phyloP scores from a whole-genome alignment of 192 early-diverging fungal species.

The Phycomyces nitens region DNA sequence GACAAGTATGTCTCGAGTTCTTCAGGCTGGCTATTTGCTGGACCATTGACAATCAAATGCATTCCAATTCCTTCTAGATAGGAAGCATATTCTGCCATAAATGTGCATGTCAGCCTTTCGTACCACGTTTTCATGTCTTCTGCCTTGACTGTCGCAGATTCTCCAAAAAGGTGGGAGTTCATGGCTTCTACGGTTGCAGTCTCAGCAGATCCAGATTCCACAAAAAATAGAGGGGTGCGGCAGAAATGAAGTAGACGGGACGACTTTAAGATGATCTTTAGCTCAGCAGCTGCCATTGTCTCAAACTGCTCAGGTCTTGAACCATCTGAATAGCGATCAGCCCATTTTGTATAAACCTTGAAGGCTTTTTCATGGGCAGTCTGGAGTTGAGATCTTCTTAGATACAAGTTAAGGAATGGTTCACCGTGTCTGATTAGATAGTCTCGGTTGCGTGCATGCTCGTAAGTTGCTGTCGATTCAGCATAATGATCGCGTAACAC shows the following conservation, averaged over 20 bases:
- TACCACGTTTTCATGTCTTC: slow-evolving; percentile 45
- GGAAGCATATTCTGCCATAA: slow-evolving; percentile 54
- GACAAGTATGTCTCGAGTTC: slow-evolving; percentile 41
- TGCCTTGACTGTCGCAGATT: slow-evolving; percentile 3
- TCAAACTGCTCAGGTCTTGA: slow-evolving; percentile 33
- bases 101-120: slow-evolving; percentile 38
- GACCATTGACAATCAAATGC: slow-evolving; percentile 52
- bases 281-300: slow-evolving; percentile 45
- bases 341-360: slow-evolving; percentile 56
- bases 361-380: slow-evolving; percentile 54
- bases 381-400: slow-evolving; percentile 42
- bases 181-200: not conserved
- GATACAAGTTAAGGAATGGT: slow-evolving; percentile 49
- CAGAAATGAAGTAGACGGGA: slow-evolving; percentile 59
- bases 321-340: slow-evolving; percentile 37
- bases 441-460: slow-evolving; percentile 36
- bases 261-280: slow-evolving; percentile 49
- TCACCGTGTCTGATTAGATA: slow-evolving; percentile 49
- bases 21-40: slow-evolving; percentile 33
- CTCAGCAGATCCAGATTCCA: slow-evolving; percentile 33
- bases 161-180: slow-evolving; percentile 12
- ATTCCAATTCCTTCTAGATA: slow-evolving; percentile 58
- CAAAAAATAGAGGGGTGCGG: slow-evolving; percentile 50
- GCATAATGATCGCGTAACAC: slow-evolving; percentile 31
- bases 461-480: slow-evolving; percentile 17